Evolutionary conservation across 768 basidiomycete species (phyloP), one percentile per base, ranked within the genome.

Genomic region (Boletus subcaerulescens): DNA sequence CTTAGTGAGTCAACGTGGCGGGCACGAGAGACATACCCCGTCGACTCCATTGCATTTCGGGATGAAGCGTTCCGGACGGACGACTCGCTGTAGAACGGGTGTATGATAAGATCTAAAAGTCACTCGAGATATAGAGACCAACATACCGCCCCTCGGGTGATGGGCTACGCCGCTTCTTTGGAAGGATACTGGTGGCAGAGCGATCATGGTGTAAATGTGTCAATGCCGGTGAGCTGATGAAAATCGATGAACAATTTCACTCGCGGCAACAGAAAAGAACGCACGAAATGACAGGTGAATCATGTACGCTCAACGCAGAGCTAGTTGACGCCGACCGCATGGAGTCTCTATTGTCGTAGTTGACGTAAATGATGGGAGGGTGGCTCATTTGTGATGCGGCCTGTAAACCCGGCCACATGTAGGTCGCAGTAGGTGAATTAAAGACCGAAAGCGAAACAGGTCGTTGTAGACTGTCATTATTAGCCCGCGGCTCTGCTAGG

Each of bases 391-490:
- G 70, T 35, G 76, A 80, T 24, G 76, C 74, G 57, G 76, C 69
- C 59, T 72, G 68, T 56, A 80, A 72, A 53, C 64, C 70, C n/a
- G 77, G 76, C 79, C 78, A 81, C 63, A 72, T 69, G 64, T 73
- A 81, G 44, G 76, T 74, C 56, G 78, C 74, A 51, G 73, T 76
- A 45, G 75, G 70, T 44, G 74, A 71, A 61, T 74, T 72, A 65
- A 76, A 76, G 48, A 76, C 71, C 22, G 74, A 74, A 50, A 77
- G 66, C 45, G 71, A 69, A 46, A 73, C 65, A 36, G 70, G 71
- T 64, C 64, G 71, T 55, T 69, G 71, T 24, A 50, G 57, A 58
- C 54, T 56, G 39, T 70, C 67, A 43, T 64, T 57, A 58, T 60
- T 52, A 51, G 52, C 48, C 57, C 58, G 60, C 26, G 56, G 49